Evolutionary conservation across 345 rosid genomes (phyloP).

Genomic region (Trapa incisa): DNA sequence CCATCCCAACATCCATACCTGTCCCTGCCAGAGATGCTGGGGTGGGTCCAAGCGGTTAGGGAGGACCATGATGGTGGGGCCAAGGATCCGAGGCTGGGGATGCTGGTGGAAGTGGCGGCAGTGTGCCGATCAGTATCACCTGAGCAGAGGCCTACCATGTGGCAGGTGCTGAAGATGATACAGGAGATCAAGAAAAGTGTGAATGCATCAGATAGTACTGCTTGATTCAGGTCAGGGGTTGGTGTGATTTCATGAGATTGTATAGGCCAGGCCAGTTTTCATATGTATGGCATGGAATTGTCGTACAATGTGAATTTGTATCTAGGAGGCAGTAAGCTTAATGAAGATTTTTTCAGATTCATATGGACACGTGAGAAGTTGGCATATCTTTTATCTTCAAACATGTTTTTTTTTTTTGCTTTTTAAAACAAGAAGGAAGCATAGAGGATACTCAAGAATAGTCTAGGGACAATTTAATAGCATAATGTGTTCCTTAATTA

Average conservation of each 20-base stretch:
- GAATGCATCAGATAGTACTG: slow-evolving; percentile 25
- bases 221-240: slow-evolving; percentile 14
- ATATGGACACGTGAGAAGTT: neutral
- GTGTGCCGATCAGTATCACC: slow-evolving; percentile 75
- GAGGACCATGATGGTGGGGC: slow-evolving; percentile 39
- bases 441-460: no score
- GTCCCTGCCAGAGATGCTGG: slow-evolving; percentile 61
- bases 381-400: neutral
- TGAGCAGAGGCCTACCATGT: slow-evolving; percentile 80
- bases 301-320: neutral
- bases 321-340: neutral
- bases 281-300: neutral
- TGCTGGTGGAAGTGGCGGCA: slow-evolving; percentile 79
- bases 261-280: neutral
- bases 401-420: no score
- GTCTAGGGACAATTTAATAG: no score
- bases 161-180: slow-evolving; percentile 83
- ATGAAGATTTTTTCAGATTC: neutral
- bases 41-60: slow-evolving; percentile 70
- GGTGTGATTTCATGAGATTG: slow-evolving; percentile 9
- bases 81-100: slow-evolving; percentile 49
- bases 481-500: no score
- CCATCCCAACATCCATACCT: slow-evolving; percentile 76
- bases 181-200: slow-evolving; percentile 70
- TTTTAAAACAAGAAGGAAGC: no score